Evolutionary conservation across 2,329 filamentous ascomycete species (phyloP), one percentile per base, ranked within the genome.

Genomic region (Fusarium succisae): DNA sequence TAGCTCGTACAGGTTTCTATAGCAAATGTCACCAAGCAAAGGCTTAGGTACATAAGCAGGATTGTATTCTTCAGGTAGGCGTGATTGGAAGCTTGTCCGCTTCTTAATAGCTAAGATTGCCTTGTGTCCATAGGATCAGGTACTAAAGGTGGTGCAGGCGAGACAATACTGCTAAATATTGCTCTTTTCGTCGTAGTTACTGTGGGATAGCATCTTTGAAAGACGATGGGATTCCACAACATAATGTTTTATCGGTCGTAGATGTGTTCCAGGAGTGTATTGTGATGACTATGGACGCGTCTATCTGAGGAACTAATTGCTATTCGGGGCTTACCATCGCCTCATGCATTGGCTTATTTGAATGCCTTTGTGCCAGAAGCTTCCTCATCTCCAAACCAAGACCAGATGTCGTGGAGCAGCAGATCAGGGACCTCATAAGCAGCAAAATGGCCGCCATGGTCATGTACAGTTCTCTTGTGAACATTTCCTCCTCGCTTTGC

Each of bases 301-400:
- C 13, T 37, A 26, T 12, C 10, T 8, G 14, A 9, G 3, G 4
- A 1, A 4, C 2, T n/a, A 1, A 10, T 6, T 35, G 15, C 14
- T 15, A 35, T 0, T 1, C 0, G 3, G 13, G 32, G 14, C 6
- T 8, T 6, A 9, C 18, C 1, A 5, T 8, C 3, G 14, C 22
- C 15, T 30, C 13, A 48, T 28, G 7, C n/a, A 26, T 7, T 12
- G 14, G 14, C 6, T 48, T 35, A 20, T 6, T 10, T 22, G 8
- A 59, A 53, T 6, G 6, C 17, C 4, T n/a, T 9, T 20, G 56
- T 59, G 2, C 44, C 56, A 1, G 56, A 59, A 24, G 3, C 20
- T 10, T 39, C n/a, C 5, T 53, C 39, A 6, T 53, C 44, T 30
- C 56, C 56, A 1, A 59, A 59, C 44, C 56, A 59, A 22, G 56